Evolutionary conservation across 176 grass and related monocot genomes (phyloP), one percentile per base, ranked within the genome.

Genomic region (Bonia amplexicaulis): DNA sequence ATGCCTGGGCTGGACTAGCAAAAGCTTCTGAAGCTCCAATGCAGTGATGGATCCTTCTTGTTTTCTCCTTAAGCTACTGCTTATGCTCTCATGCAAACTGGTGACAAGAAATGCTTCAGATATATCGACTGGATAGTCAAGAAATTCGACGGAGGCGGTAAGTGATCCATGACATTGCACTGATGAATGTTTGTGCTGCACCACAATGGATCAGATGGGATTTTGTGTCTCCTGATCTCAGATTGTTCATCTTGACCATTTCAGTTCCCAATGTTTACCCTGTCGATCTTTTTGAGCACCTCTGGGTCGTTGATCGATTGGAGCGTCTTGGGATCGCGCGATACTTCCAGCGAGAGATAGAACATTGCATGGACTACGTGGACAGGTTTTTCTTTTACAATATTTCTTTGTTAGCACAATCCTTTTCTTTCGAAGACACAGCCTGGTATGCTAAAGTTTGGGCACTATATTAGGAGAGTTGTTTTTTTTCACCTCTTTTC

Each of bases 211-310:
- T 22, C 67, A 46, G 6, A 42, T 58, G 27, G 8, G 12, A 73
- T 81, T 61, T 48, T 46, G 52, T 73, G 12, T 3, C 70, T n/a
- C 20, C 16, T 29, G 33, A 26, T 71, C 23, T 62, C 33, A 46
- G 57, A 89, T 20, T 85, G 53, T 47, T 82, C 48, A 0, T 31
- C 19, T 46, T 78, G 37, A 42, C 12, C 37, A 20, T 90, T 78
- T 85, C 76, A 98, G 96, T 91, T 31, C 91, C 96, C 47, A 92
- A 91, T 45, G 93, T 93, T 37, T 95, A 95, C 74, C 96, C 96
- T 0, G 87, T 98, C 0, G 96, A 98, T 81, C 88, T 98, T 16
- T 94, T 95, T 61, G 92, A 92, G 89, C 91, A 74, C 53, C 74
- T 98, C 6, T 98, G 91, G 92, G 71, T 15, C 2, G 83, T 98